Base-by-base conservation (phyloP, 768 basidiomycete genomes). In the Pleurotus cornucopiae region DNA sequence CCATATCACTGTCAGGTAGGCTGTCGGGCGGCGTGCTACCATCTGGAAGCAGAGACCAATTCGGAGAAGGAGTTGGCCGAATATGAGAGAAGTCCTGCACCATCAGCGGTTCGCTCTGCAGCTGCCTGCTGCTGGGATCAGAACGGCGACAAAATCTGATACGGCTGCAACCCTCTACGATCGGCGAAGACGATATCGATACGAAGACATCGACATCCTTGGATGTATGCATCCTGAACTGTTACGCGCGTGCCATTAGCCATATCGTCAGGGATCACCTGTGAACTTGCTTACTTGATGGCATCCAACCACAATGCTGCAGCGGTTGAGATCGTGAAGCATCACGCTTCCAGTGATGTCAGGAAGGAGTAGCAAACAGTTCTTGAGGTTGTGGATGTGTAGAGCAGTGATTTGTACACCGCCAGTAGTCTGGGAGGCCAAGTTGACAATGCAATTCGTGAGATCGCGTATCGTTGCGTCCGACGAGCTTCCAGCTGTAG, bases 191-290 rank as follows among this genome's bases (percentile, higher is more conserved):
- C 3, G 71, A 64, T 9, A 85, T 82, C 4, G 80, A 72, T 2
- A 95, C 76, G 62, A 88, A 85, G 2, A 93, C 79, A 49, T 84
- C 82, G 0, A 86, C 80, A 6, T 73, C 58, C 0, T 65, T 74
- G 1, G 93, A 92, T 16, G 79, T 76, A 66, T 95, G 94, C 82
- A 96, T 93, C 44, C 94, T 85, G 66, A 94, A 93, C 94, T 96
- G 49, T 16, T 41, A 48, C 21, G 26, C 18, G 21, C 54, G 25
- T 25, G 23, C 5, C 23, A 34, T 9, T 39, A 40, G 30, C 54
- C 30, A 21, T 12, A 38, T 14, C 2, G 25, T 56, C 34, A 44
- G 26, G 13, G 45, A 7, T 4, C 44, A 21, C 30, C 14, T 20
- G 14, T 7, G 5, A 14, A 9, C n/a, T 16, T 38, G 38, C 71